phyloP scores from a whole-genome alignment of 179 eudicot species.

The Pouteria campechiana region DNA sequence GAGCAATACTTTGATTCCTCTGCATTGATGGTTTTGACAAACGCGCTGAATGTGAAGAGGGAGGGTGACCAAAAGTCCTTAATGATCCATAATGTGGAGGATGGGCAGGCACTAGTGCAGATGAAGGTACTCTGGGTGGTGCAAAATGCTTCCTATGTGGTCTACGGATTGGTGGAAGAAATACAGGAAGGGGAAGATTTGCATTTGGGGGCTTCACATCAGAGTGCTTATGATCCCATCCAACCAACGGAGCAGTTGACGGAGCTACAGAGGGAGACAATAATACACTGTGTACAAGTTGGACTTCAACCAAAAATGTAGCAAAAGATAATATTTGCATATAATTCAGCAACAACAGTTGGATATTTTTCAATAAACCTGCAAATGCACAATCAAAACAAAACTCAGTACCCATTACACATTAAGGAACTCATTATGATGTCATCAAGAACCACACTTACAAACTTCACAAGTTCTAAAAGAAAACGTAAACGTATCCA shows the following conservation, averaged over 20 bases:
- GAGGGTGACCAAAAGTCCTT: conserved; percentile 30
- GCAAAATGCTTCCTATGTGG: conserved; percentile 10
- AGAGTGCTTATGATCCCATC: too few species aligned
- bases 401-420: too few species aligned
- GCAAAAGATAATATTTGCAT: conserved; percentile 31
- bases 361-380: conserved; percentile 27
- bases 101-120: conserved; percentile 22
- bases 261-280: conserved; percentile 22
- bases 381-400: too few species aligned
- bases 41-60: conserved; percentile 30
- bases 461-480: too few species aligned
- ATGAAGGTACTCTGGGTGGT: conserved; percentile 16
- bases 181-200: conserved; percentile 16
- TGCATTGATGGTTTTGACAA: conserved; percentile 29
- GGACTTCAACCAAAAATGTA: conserved; percentile 15
- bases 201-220: conserved; percentile 17
- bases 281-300: conserved; percentile 8
- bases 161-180: conserved; percentile 15
- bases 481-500: too few species aligned
- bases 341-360: conserved; percentile 19
- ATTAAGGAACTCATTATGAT: too few species aligned
- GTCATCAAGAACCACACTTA: too few species aligned
- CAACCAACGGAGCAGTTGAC: conserved; percentile 16
- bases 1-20: conserved; percentile 15
- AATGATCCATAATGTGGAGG: conserved; percentile 36